Evolutionary conservation across 108 stramenopile genomes (phyloP).

Genomic region (Pelagomonas calceolata): DNA sequence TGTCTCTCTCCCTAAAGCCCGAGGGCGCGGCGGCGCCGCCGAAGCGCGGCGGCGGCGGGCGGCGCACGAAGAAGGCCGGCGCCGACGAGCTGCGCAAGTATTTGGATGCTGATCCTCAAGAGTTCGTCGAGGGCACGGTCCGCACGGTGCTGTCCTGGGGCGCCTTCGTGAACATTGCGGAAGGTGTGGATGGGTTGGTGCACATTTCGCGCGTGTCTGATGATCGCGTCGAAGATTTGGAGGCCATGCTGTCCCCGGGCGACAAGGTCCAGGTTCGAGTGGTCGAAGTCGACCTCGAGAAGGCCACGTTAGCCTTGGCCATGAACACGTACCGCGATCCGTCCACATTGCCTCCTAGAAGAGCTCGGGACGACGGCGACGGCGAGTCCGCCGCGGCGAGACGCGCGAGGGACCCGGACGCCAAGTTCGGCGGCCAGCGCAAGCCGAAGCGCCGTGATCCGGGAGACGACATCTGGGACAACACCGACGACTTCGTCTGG

Average conservation of each 20-base stretch:
- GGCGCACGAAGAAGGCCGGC: conserved; percentile 9
- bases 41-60: neutral
- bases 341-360: neutral
- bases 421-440: neutral
- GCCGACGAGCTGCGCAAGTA: conserved; percentile 14
- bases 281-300: conserved; percentile 1
- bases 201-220: neutral
- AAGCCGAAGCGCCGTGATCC: neutral
- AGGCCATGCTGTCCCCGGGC: neutral
- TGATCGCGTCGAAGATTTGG: neutral
- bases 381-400: neutral
- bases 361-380: neutral
- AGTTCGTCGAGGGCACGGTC: conserved; percentile 25
- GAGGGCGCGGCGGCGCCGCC: conserved; percentile 4
- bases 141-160: neutral
- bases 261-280: conserved; percentile 4
- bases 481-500: neutral
- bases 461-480: conserved; percentile 1
- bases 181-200: neutral
- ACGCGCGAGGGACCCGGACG: neutral
- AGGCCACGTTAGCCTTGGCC: neutral
- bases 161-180: conserved; percentile 1
- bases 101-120: conserved; percentile 14
- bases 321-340: neutral
- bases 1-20: conserved; percentile 27